Evolutionary conservation across 805 yeast species (phyloP).

Genomic region (Danielozyma ontarioensis): DNA sequence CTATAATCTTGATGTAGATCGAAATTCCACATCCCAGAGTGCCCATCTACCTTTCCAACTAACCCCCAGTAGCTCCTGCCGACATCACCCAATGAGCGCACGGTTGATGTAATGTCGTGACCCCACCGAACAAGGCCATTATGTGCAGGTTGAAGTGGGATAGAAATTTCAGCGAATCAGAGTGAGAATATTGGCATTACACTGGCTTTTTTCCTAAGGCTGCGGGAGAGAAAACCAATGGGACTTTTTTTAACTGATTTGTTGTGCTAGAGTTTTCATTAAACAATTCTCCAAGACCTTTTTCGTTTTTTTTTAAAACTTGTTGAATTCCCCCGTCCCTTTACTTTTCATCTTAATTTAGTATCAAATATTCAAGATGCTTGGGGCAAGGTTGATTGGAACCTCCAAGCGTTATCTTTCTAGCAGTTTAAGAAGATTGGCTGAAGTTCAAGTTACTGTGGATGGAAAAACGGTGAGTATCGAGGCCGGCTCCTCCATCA

Average conservation of each 20-base stretch:
- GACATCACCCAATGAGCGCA: too few species aligned
- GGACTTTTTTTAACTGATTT: background rate
- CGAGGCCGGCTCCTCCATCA: constrained; percentile 82
- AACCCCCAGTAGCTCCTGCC: too few species aligned
- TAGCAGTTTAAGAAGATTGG: constrained; percentile 26
- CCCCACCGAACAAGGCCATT: too few species aligned
- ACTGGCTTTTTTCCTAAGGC: background rate
- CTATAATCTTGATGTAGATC: too few species aligned
- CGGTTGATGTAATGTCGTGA: too few species aligned
- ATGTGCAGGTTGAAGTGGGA: too few species aligned
- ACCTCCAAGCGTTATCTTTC: constrained; percentile 24
- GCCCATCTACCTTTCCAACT: too few species aligned
- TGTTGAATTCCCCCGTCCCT: too few species aligned
- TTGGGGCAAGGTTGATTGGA: background rate
- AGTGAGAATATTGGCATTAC: background rate
- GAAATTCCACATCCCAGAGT: too few species aligned
- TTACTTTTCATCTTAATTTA: too few species aligned
- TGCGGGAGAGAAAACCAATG: background rate
- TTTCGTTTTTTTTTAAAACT: background rate
- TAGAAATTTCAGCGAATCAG: background rate
- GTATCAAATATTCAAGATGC: background rate
- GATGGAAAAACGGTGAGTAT: constrained; percentile 74
- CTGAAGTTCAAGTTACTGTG: constrained; percentile 53
- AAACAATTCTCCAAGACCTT: background rate
- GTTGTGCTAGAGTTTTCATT: background rate